Evolutionary conservation across 2,329 filamentous ascomycete species (phyloP), one percentile per base, ranked within the genome.

Genomic region (Acrocalymma vagum): DNA sequence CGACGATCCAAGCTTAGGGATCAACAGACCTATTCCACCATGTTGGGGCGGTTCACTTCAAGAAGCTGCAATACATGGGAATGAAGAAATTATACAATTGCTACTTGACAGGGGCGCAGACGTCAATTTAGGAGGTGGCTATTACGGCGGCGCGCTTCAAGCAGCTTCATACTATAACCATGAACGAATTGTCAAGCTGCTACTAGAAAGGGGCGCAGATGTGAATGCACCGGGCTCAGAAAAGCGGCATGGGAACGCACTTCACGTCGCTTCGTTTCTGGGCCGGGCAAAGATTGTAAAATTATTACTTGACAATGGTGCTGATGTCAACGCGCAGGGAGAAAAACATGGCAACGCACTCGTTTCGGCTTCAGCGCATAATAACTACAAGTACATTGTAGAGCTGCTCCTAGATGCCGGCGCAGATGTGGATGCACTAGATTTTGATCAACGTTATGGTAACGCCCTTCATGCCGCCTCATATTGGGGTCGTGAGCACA

Each of bases 41-140:
- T n/a, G n/a, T n/a, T n/a, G n/a, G n/a, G n/a, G n/a, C n/a, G n/a
- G n/a, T n/a, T n/a, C 58, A 14, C 42, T 65, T 18, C 60, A 66
- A 35, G 48, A 55, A 23, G 61, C 62, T 8, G 55, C 54, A 2
- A 55, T 58, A 9, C 31, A 45, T 21, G 62, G 60, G 3, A 59
- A 55, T 10, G 33, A 62, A 13, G 51, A 57, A 1, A 62, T 62
- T 11, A 38, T 42, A 7, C 31, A 39, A 9, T 17, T 42, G 6
- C 44, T 51, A 6, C 17, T 51, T 9, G 15, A 23, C 5, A 21
- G 25, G 9, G 41, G 38, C 3, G 45, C 35, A n/a, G 17, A 38
- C 13, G 20, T 52, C 17, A 52, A 52, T n/a, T n/a, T n/a, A n/a
- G n/a, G n/a, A n/a, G 27, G 14, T 10, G 27, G 27, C 8, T 8